Evolutionary conservation across 495 filamentous ascomycete genomes (phyloP).

Genomic region (Massariosphaeria phaeospora): DNA sequence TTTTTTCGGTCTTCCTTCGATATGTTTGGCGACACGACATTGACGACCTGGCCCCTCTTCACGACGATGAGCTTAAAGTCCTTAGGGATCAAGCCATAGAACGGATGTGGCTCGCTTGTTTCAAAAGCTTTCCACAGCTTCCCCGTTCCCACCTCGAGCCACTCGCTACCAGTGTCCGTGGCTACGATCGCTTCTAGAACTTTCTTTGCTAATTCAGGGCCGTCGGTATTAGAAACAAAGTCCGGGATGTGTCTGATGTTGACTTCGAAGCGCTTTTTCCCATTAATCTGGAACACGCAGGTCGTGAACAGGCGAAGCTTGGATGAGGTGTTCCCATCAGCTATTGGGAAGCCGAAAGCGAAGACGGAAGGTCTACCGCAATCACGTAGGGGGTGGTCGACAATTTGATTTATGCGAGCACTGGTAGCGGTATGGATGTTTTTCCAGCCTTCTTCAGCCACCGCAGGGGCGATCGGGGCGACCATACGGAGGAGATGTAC

Average conservation of each 20-base stretch:
- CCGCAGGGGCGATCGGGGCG: constrained; percentile 70
- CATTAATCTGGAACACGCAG: constrained; percentile 71
- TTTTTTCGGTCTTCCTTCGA: constrained; percentile 5
- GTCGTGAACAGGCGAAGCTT: constrained; percentile 36
- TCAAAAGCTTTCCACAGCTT: constrained; percentile 7
- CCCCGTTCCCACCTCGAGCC: constrained; percentile 41
- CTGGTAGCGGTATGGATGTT: constrained; percentile 39
- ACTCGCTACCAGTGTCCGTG: constrained; percentile 46
- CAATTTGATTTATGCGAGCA: neutral
- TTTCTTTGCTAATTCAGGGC: constrained; percentile 49
- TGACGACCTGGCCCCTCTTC: constrained; percentile 51
- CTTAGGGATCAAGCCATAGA: constrained; percentile 7
- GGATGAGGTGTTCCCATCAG: constrained; percentile 12
- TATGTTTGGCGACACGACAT: constrained; percentile 54
- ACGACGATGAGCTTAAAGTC: constrained; percentile 50
- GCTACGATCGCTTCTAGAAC: constrained; percentile 51
- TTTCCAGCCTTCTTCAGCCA: constrained; percentile 76
- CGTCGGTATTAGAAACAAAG: neutral
- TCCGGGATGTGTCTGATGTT: constrained; percentile 46
- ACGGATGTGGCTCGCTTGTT: neutral
- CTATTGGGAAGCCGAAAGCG: constrained; percentile 13
- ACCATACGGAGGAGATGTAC: constrained; percentile 60
- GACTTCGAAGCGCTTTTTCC: constrained; percentile 61
- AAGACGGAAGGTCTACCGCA: constrained; percentile 25
- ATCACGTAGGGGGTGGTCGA: neutral